These are phyloP conservation scores for Carex cristatella DNA, from an alignment of 176 grass and related monocot genomes.

Conservation along the genomic window DNA sequence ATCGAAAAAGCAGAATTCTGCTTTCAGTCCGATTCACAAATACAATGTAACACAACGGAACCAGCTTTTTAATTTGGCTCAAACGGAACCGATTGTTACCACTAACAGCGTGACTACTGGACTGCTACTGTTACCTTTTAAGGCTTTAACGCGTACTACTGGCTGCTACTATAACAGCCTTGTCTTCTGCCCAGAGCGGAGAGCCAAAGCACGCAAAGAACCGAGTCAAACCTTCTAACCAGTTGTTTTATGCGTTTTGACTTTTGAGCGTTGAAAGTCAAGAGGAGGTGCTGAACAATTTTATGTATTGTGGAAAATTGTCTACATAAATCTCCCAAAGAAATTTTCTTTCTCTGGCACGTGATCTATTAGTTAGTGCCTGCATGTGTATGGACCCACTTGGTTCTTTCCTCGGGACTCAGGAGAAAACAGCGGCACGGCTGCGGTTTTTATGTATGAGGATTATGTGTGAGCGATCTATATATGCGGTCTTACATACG, in stretches of 20 bases:
- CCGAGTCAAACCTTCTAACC: not conserved
- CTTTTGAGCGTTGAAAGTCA: not conserved
- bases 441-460: not conserved
- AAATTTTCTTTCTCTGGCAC: not conserved
- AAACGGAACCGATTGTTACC: too few species aligned
- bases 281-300: not conserved
- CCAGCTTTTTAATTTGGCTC: too few species aligned
- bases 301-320: not conserved
- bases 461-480: not conserved
- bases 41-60: too few species aligned
- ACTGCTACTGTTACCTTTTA: too few species aligned
- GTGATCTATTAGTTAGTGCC: not conserved
- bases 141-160: too few species aligned
- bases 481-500: not conserved
- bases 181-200: not conserved
- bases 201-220: not conserved
- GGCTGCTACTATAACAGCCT: not conserved
- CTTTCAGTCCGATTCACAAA: too few species aligned
- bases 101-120: too few species aligned
- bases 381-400: not conserved
- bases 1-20: too few species aligned
- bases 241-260: slow-evolving; percentile 1
- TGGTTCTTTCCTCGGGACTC: not conserved
- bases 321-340: too few species aligned
- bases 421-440: not conserved